Conservation (phyloP, 1,139 yeast genomes). For the Yamadazyma oceani region DNA sequence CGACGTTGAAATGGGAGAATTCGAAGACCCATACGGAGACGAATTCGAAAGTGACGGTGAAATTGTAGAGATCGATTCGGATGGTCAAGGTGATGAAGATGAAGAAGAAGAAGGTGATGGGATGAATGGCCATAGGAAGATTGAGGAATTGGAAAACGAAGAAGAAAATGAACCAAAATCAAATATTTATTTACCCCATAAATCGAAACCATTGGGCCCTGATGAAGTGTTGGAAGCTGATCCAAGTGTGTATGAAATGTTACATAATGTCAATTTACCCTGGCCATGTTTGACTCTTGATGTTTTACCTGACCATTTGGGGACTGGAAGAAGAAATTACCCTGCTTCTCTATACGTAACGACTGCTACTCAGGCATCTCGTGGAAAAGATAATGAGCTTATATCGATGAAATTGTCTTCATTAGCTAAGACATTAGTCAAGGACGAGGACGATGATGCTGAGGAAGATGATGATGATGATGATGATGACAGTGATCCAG, state of each 20-base stretch:
- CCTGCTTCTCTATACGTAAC: constrained; percentile 87
- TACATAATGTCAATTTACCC: constrained; percentile 89
- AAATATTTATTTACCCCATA: constrained; percentile 77
- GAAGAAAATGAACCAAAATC: constrained; percentile 28
- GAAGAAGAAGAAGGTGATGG: constrained; percentile 46
- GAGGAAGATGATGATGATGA: constrained; percentile 69
- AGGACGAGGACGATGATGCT: constrained; percentile 72
- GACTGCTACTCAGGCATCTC: constrained; percentile 93
- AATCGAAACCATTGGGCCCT: constrained; percentile 86
- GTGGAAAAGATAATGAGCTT: constrained; percentile 83
- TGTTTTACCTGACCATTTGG: constrained; percentile 80
- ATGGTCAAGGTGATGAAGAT: constrained; percentile 57
- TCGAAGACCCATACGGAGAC: constrained; percentile 93
- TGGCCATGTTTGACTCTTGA: constrained; percentile 98
- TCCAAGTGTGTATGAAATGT: constrained; percentile 93
- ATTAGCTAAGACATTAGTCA: constrained; percentile 78
- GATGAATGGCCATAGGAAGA: constrained; percentile 13
- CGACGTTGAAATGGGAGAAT: constrained; percentile 77
- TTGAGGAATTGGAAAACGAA: constrained; percentile 34
- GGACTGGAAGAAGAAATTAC: constrained; percentile 82
- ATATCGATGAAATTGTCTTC: constrained; percentile 81
- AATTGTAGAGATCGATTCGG: constrained; percentile 72
- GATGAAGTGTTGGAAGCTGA: constrained; percentile 97
- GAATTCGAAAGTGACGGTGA: constrained; percentile 94
- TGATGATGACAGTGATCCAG: constrained; percentile 69